Conservation (phyloP, 345 rosid species). For the Linum tenue region DNA sequence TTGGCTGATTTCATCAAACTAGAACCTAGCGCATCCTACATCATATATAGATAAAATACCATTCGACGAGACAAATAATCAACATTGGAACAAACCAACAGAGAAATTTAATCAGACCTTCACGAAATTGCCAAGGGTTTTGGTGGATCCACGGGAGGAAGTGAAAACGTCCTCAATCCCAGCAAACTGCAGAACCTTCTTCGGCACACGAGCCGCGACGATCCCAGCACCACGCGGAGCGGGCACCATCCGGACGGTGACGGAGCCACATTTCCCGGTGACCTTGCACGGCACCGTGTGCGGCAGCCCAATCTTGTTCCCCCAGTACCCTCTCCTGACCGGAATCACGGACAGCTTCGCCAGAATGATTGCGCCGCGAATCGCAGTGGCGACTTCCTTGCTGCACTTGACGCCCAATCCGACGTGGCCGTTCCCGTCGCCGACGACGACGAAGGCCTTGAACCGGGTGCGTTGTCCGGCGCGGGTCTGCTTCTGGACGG, state of each 20-base stretch:
- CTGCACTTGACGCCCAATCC: conserved; percentile 45
- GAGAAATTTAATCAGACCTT: conserved; percentile 31
- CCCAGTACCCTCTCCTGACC: conserved; percentile 67
- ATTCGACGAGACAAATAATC: not conserved
- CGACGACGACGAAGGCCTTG: not conserved
- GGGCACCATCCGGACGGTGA: conserved; percentile 65
- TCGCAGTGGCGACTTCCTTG: conserved; percentile 10
- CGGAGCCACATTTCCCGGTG: conserved; percentile 63
- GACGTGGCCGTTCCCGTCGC: no score
- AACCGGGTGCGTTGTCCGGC: conserved; percentile 58
- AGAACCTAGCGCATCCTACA: not conserved
- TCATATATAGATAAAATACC: not conserved
- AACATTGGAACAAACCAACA: no score
- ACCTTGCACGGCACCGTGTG: conserved; percentile 67
- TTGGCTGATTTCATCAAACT: not conserved
- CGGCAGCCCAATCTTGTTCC: conserved; percentile 65
- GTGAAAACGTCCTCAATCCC: conserved; percentile 78
- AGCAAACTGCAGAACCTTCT: conserved; percentile 76
- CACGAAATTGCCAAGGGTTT: conserved; percentile 74
- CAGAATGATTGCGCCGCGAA: conserved; percentile 16
- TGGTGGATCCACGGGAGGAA: conserved; percentile 71
- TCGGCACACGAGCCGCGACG: conserved; percentile 82
- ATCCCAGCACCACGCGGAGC: conserved; percentile 79
- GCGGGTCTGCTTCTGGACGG: not conserved
- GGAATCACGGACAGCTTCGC: conserved; percentile 66